Conservation (phyloP, 2,329 filamentous ascomycete species). For the Penicillium sp. region DNA sequence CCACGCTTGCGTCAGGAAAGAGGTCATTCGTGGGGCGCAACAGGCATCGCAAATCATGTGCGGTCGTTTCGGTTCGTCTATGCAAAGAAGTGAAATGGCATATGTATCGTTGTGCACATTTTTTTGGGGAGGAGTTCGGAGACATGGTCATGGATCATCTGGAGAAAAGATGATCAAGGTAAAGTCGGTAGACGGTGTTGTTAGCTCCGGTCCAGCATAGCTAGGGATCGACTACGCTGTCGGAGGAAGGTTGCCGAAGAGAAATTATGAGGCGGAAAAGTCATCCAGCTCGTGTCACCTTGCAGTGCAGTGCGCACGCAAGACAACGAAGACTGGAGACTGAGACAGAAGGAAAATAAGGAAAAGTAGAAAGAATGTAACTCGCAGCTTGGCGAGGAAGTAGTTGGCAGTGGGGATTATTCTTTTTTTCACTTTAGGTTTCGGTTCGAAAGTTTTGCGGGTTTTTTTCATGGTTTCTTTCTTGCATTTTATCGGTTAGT, state of each 20-base stretch:
- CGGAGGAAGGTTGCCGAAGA: constrained; percentile 21
- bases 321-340: not conserved
- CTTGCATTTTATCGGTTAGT: constrained; percentile 2
- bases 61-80: constrained; percentile 34
- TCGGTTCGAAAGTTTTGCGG: constrained; percentile 7
- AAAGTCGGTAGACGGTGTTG: not conserved
- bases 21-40: constrained; percentile 22
- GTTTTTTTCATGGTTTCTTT: constrained; percentile 5
- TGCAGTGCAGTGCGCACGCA: not conserved
- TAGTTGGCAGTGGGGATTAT: not conserved
- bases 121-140: constrained; percentile 13
- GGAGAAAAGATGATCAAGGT: not conserved
- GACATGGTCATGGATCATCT: constrained; percentile 11
- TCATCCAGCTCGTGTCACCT: not conserved
- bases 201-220: constrained; percentile 2
- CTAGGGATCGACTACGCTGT: not conserved
- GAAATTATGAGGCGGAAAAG: constrained; percentile 15
- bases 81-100: constrained; percentile 20
- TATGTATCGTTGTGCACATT: constrained; percentile 31
- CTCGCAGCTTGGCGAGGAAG: constrained; percentile 2
- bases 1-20: constrained; percentile 25
- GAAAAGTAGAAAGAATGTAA: constrained; percentile 1
- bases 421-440: constrained; percentile 8
- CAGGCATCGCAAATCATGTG: constrained; percentile 27
- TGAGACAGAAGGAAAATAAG: not conserved